Evolutionary conservation across 2,329 filamentous ascomycete genomes (phyloP).

Genomic region (Phoma herbarum): DNA sequence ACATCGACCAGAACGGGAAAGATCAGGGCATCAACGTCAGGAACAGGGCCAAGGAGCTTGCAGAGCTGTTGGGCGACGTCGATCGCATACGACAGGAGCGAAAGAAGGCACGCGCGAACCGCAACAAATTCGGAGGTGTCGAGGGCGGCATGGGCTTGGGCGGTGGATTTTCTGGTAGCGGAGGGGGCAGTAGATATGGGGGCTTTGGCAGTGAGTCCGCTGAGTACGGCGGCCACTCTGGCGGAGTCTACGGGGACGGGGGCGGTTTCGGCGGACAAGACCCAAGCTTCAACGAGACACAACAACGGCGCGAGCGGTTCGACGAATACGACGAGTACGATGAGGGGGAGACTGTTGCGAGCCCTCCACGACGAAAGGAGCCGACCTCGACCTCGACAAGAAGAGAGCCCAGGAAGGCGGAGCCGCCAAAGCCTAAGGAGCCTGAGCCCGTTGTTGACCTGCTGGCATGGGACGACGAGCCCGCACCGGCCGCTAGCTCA

Average conservation of each 20-base stretch:
- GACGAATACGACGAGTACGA: slow-evolving; percentile 98
- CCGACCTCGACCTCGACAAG: slow-evolving; percentile 45
- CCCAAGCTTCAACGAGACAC: slow-evolving; percentile 70
- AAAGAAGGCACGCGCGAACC: slow-evolving; percentile 90
- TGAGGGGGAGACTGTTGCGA: slow-evolving; percentile 67
- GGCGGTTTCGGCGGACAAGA: slow-evolving; percentile 86
- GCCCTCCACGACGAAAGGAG: slow-evolving; percentile 62
- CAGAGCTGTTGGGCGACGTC: slow-evolving; percentile 91
- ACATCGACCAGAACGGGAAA: slow-evolving; percentile 93
- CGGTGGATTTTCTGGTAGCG: slow-evolving; percentile 61
- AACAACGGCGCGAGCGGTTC: slow-evolving; percentile 76
- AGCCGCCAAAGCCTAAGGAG: slow-evolving; percentile 77
- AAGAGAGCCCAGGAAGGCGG: slow-evolving; percentile 65
- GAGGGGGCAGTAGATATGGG: slow-evolving; percentile 72
- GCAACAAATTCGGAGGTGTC: slow-evolving; percentile 94
- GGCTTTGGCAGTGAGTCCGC: slow-evolving; percentile 78
- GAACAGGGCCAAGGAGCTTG: slow-evolving; percentile 93
- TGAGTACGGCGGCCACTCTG: slow-evolving; percentile 72
- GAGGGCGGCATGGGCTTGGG: slow-evolving; percentile 77
- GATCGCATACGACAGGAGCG: slow-evolving; percentile 77
- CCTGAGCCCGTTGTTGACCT: slow-evolving; percentile 85
- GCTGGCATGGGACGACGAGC: slow-evolving; percentile 87
- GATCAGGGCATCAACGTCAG: slow-evolving; percentile 98
- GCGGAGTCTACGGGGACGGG: slow-evolving; percentile 90
- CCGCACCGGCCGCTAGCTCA: slow-evolving; percentile 60